phyloP scores from a whole-genome alignment of 345 rosid genomes.

The Eucalyptus fibrosa region DNA sequence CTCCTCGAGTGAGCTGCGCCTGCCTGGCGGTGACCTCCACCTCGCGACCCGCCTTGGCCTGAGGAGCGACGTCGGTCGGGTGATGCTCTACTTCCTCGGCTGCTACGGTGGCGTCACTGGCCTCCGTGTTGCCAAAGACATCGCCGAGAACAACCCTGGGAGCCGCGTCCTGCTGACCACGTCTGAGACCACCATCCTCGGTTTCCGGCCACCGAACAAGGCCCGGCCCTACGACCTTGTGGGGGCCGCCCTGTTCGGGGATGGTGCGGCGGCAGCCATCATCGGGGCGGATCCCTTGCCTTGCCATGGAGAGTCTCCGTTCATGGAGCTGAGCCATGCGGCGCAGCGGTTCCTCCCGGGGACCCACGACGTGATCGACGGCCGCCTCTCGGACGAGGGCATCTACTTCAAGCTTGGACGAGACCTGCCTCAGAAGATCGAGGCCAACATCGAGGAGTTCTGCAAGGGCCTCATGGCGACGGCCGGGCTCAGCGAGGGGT shows the following conservation, averaged over 20 bases:
- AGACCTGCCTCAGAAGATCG: slow-evolving; percentile 85
- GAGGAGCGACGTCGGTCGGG: slow-evolving; percentile 54
- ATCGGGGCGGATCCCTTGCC: slow-evolving; percentile 52
- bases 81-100: slow-evolving; percentile 85
- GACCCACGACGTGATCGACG: slow-evolving; percentile 71
- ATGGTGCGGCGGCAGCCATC: slow-evolving; percentile 82
- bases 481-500: slow-evolving; percentile 23
- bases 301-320: slow-evolving; percentile 42
- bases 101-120: slow-evolving; percentile 93
- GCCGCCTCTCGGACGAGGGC: slow-evolving; percentile 74
- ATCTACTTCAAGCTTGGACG: slow-evolving; percentile 84
- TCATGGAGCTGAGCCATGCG: slow-evolving; percentile 76
- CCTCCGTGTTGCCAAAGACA: slow-evolving; percentile 90
- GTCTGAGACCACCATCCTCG: slow-evolving; percentile 86
- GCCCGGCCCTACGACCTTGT: slow-evolving; percentile 86
- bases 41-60: slow-evolving; percentile 63
- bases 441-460: slow-evolving; percentile 75
- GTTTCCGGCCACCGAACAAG: slow-evolving; percentile 81
- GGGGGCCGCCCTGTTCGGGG: slow-evolving; percentile 92
- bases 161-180: slow-evolving; percentile 73
- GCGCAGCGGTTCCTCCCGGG: slow-evolving; percentile 82
- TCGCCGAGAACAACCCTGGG: slow-evolving; percentile 92
- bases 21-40: slow-evolving; percentile 93
- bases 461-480: slow-evolving; percentile 57
- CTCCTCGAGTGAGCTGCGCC: slow-evolving; percentile 83